Evolutionary conservation across 2,329 filamentous ascomycete species (phyloP).

Genomic region (Dothistroma septosporum): DNA sequence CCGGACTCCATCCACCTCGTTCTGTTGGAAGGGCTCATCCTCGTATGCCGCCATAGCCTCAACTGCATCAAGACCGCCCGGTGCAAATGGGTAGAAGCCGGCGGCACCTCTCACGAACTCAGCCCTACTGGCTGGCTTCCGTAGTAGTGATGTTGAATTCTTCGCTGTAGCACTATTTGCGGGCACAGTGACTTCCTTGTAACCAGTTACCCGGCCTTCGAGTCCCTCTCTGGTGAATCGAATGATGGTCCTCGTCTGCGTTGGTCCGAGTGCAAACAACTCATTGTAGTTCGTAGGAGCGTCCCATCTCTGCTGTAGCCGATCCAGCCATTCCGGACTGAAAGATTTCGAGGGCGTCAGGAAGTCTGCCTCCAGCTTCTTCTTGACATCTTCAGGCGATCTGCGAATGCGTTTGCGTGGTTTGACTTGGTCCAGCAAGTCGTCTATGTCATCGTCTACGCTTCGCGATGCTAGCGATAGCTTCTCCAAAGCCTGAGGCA

Average conservation of each 20-base stretch:
- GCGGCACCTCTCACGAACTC: constrained; percentile 91
- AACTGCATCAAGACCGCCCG: constrained; percentile 81
- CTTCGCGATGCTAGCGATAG: constrained; percentile 43
- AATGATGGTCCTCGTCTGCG: constrained; percentile 90
- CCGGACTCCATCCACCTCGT: constrained; percentile 40
- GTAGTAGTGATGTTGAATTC: constrained; percentile 82
- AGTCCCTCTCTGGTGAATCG: constrained; percentile 87
- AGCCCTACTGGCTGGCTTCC: constrained; percentile 79
- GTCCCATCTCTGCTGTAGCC: constrained; percentile 87
- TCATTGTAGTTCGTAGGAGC: constrained; percentile 73
- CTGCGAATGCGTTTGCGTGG: constrained; percentile 52
- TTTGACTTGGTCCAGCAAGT: constrained; percentile 53
- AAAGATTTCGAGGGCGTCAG: constrained; percentile 76
- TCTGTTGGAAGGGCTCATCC: constrained; percentile 59
- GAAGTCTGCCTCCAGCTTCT: constrained; percentile 69
- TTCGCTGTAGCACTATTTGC: constrained; percentile 87
- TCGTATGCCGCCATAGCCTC: constrained; percentile 82
- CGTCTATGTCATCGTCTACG: constrained; percentile 48
- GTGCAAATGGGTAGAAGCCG: constrained; percentile 90
- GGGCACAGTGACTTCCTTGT: constrained; percentile 88
- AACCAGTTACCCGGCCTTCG: constrained; percentile 87
- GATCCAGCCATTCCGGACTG: constrained; percentile 80
- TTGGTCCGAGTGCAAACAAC: constrained; percentile 80
- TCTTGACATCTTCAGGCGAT: constrained; percentile 61
- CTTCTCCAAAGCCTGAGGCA: constrained; percentile 50